phyloP scores from a whole-genome alignment of 192 early-diverging fungal genomes.

The Gonapodya prolifera region DNA sequence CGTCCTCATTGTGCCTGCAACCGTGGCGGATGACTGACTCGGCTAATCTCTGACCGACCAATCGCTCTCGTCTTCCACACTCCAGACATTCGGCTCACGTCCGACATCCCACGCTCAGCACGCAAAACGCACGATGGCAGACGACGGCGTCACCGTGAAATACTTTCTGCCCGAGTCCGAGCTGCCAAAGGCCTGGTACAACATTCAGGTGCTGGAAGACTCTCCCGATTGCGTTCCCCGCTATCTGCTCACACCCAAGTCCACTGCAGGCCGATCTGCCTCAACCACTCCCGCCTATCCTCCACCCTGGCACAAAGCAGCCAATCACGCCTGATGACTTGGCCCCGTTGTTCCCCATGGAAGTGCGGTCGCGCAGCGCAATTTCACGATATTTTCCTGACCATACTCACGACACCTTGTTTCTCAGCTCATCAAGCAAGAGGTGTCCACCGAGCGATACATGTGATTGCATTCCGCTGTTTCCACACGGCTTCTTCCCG shows the following conservation, averaged over 20 bases:
- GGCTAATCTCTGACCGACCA: too few species aligned
- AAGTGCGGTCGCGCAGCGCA: too few species aligned
- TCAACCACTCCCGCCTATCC: not conserved
- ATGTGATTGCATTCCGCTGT: not conserved
- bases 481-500: not conserved
- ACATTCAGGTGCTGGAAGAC: conserved; percentile 5
- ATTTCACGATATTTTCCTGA: too few species aligned
- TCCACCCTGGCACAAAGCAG: not conserved
- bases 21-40: too few species aligned
- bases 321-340: not conserved
- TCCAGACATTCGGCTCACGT: too few species aligned
- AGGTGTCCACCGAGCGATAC: not conserved
- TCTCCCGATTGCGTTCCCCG: too few species aligned
- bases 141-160: not conserved
- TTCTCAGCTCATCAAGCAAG: not conserved
- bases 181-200: not conserved
- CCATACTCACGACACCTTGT: too few species aligned
- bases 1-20: too few species aligned
- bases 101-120: too few species aligned
- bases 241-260: not conserved
- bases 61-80: too few species aligned
- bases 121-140: too few species aligned
- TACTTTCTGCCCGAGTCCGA: not conserved
- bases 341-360: conserved; percentile 3
- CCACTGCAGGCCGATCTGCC: not conserved